phyloP scores from a whole-genome alignment of 2,329 filamentous ascomycete genomes.

The Botryotinia narcissicola region DNA sequence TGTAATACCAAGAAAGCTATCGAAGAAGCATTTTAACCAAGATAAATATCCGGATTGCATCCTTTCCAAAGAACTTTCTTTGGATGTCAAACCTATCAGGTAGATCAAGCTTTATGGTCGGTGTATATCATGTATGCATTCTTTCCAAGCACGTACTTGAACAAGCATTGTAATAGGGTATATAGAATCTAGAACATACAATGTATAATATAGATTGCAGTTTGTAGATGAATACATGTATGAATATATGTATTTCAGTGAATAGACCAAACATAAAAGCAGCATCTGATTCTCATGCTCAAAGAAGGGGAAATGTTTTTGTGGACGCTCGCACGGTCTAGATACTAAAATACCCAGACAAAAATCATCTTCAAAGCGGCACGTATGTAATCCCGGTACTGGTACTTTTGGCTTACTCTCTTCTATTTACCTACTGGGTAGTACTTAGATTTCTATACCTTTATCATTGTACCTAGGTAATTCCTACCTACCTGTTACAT shows the following conservation, averaged over 20 bases:
- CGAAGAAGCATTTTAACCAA: neutral
- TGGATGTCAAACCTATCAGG: neutral
- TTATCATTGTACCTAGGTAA: neutral
- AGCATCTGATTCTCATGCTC: neutral
- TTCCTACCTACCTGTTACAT: neutral
- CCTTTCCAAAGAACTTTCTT: neutral
- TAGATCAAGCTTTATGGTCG: neutral
- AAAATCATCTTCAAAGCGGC: neutral
- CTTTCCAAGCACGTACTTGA: neutral
- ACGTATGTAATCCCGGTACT: neutral
- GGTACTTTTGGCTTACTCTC: neutral
- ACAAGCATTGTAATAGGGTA: neutral
- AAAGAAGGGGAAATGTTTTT: neutral
- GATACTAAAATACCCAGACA: neutral
- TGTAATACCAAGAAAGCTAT: neutral
- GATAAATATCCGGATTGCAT: too few relatives aligned
- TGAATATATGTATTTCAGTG: too few relatives aligned
- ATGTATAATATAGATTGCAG: too few relatives aligned
- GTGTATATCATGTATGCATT: neutral
- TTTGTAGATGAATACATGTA: too few relatives aligned
- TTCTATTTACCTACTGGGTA: neutral
- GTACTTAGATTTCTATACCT: neutral
- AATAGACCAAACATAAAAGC: neutral
- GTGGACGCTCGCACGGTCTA: neutral
- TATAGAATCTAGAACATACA: neutral